phyloP scores from a whole-genome alignment of 192 early-diverging fungal species.

The Kappamyces sp. region DNA sequence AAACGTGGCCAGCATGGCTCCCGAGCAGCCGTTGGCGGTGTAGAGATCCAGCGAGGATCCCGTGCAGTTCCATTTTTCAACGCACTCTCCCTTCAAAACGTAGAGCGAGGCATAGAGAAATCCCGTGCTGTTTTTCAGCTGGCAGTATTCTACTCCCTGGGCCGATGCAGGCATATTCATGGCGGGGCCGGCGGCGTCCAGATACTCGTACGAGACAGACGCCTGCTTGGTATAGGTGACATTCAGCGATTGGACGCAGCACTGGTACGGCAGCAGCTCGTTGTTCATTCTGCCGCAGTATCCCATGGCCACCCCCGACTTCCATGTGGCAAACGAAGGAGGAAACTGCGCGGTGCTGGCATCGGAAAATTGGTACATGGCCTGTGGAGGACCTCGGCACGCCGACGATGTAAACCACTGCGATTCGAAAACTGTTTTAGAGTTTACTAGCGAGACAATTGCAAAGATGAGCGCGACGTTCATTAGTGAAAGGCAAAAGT shows the following conservation, averaged over 20 bases:
- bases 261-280: constrained; percentile 14
- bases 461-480: too few species aligned
- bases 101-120: constrained; percentile 5
- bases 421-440: too few species aligned
- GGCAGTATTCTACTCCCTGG: constrained; percentile 3
- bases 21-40: constrained; percentile 11
- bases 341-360: too few species aligned
- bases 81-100: neutral
- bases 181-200: neutral
- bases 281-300: constrained; percentile 14
- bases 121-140: neutral
- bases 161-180: constrained; percentile 10
- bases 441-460: too few species aligned
- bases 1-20: too few species aligned
- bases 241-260: constrained; percentile 10
- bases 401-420: too few species aligned
- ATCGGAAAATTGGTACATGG: too few species aligned
- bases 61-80: constrained; percentile 1
- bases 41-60: constrained; percentile 7
- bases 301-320: neutral
- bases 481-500: too few species aligned
- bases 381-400: too few species aligned
- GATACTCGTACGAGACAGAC: constrained; percentile 9
- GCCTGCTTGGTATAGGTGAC: neutral
- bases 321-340: too few species aligned